A percentile compares a stretch with the other conserved stretches of the same genome.
These are phyloP conservation scores for Dendrobium nobile DNA, from an alignment of 106 monocot genomes.

Conservation along the genomic window DNA sequence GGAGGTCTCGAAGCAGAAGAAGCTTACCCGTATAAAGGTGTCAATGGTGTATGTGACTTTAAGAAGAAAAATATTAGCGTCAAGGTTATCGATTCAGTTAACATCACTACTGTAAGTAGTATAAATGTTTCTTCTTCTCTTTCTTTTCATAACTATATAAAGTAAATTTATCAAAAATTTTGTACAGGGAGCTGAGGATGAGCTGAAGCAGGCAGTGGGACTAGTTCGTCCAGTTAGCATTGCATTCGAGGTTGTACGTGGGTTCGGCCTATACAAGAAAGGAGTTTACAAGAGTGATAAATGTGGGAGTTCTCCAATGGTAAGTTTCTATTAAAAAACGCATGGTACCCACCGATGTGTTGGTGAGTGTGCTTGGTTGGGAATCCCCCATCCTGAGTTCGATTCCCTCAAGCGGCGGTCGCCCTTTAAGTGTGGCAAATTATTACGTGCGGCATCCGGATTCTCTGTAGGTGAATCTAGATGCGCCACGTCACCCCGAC, in stretches of 20 bases:
- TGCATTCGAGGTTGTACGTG: constrained; percentile 67
- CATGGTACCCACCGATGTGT: no score
- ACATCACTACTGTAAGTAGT: constrained; percentile 43
- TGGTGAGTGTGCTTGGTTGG: no score
- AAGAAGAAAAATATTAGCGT: constrained; percentile 44
- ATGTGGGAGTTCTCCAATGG: constrained; percentile 70
- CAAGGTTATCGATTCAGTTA: constrained; percentile 57
- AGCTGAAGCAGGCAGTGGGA: constrained; percentile 81
- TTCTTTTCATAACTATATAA: no score
- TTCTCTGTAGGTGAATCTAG: no score
- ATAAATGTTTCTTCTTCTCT: neutral
- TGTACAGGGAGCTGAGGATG: constrained; percentile 78
- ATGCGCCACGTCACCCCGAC: no score
- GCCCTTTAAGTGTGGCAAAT: no score
- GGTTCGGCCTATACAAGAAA: constrained; percentile 64
- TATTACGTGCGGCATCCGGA: no score
- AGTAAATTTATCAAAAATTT: neutral
- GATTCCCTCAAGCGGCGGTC: no score
- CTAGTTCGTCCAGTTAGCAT: constrained; percentile 88
- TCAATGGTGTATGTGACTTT: constrained; percentile 57
- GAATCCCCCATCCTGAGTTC: no score
- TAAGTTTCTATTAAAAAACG: constrained; percentile 14
- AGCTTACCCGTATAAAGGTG: constrained; percentile 65
- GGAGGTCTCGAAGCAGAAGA: constrained; percentile 79
- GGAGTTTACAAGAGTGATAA: constrained; percentile 73